Evolutionary conservation across 441 rosid genomes (phyloP).

Genomic region (Corymbia calophylla): DNA sequence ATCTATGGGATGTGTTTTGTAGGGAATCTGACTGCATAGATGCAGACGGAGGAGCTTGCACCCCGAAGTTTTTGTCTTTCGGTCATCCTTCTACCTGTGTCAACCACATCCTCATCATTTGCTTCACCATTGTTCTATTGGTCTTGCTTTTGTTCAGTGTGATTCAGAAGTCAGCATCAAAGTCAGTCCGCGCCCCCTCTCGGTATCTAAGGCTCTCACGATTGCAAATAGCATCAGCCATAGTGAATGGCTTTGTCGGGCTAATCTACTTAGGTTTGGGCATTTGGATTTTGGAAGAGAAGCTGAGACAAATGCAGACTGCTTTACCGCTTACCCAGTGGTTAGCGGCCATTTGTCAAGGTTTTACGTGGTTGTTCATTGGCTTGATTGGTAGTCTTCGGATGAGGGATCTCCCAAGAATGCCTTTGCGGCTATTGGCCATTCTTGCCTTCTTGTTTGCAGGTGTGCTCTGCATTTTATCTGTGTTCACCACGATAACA

Average conservation of each 20-base stretch:
- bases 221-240: slow-evolving; percentile 46
- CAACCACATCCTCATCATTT: slow-evolving; percentile 38
- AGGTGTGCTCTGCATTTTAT: slow-evolving; percentile 31
- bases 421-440: slow-evolving; percentile 43
- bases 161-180: slow-evolving; percentile 35
- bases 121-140: slow-evolving; percentile 48
- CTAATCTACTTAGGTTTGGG: slow-evolving; percentile 46
- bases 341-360: slow-evolving; percentile 49
- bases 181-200: slow-evolving; percentile 9
- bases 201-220: slow-evolving; percentile 18
- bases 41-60: slow-evolving; percentile 8
- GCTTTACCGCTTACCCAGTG: slow-evolving; percentile 44
- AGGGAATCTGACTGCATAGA: slow-evolving; percentile 35
- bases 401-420: slow-evolving; percentile 26
- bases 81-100: slow-evolving; percentile 41
- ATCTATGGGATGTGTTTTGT: slow-evolving; percentile 45
- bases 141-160: slow-evolving; percentile 34
- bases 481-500: slow-evolving; percentile 33
- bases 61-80: slow-evolving; percentile 10
- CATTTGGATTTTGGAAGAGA: slow-evolving; percentile 56
- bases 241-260: slow-evolving; percentile 66
- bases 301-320: slow-evolving; percentile 27
- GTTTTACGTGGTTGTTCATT: slow-evolving; percentile 55
- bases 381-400: slow-evolving; percentile 39
- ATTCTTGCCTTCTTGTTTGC: slow-evolving; percentile 47